phyloP scores from a whole-genome alignment of 805 yeast species.

The Suhomyces prunicola region DNA sequence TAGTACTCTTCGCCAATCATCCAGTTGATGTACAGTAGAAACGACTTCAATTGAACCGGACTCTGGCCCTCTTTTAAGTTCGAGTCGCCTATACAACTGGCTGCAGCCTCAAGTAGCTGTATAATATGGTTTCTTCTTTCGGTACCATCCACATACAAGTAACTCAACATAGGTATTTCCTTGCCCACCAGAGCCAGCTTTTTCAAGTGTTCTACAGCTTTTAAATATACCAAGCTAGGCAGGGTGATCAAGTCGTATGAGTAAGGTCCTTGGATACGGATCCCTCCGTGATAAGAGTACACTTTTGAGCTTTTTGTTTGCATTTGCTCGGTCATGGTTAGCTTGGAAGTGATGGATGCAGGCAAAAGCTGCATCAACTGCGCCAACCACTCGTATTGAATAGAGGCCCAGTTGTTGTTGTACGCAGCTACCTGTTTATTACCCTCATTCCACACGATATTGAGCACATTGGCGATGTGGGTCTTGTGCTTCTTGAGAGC shows the following conservation, averaged over 20 bases:
- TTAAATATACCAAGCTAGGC: conserved; percentile 27
- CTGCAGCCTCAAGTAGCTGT: conserved; percentile 4
- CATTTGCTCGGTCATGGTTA: background rate
- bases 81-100: background rate
- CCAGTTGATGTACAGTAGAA: conserved; percentile 36
- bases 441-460: conserved; percentile 22
- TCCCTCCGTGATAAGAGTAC: conserved; percentile 31
- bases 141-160: conserved; percentile 6
- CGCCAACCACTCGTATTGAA: conserved; percentile 67
- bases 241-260: conserved; percentile 24
- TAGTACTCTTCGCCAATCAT: conserved; percentile 51
- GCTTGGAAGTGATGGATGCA: conserved; percentile 11
- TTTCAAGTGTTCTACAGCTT: conserved; percentile 20
- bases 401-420: conserved; percentile 49
- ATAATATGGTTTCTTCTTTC: conserved; percentile 5
- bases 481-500: conserved; percentile 64
- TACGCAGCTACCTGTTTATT: conserved; percentile 10
- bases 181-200: background rate
- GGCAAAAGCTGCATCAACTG: conserved; percentile 53
- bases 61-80: background rate
- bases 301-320: background rate
- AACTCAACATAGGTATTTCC: background rate
- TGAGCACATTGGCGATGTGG: conserved; percentile 54
- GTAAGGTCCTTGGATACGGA: conserved; percentile 17
- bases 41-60: background rate